These are phyloP conservation scores for Picea sitchensis DNA, from an alignment of 75 land plant genomes.

Conservation along the genomic window DNA sequence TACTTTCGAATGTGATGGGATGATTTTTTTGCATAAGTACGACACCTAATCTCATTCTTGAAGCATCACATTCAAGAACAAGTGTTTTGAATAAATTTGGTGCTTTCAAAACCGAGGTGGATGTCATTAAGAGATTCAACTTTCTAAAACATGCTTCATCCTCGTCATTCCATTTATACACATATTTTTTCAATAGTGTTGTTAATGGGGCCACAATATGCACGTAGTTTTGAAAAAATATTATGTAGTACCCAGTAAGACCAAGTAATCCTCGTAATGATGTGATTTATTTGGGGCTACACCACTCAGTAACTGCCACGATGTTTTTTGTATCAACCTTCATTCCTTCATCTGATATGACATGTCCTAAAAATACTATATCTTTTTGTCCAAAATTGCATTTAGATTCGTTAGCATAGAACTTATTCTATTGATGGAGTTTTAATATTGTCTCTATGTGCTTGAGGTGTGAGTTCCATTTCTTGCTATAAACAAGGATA, in stretches of 20 bases:
- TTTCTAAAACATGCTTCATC: neutral
- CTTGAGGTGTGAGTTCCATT: neutral
- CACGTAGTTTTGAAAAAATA: neutral
- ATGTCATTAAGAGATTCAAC: neutral
- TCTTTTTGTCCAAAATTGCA: neutral
- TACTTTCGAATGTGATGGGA: conserved; percentile 10
- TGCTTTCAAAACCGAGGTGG: neutral
- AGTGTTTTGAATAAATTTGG: conserved; percentile 7
- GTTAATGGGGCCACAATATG: neutral
- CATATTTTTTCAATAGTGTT: conserved; percentile 7
- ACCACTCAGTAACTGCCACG: conserved; percentile 1
- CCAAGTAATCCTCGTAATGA: conserved; percentile 3
- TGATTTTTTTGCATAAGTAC: conserved; percentile 3
- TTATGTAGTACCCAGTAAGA: neutral
- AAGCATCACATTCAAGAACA: conserved; percentile 6
- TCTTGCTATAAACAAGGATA: neutral
- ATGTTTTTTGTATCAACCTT: neutral
- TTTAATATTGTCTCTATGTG: neutral
- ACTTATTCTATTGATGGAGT: neutral
- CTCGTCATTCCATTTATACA: neutral
- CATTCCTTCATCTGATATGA: neutral
- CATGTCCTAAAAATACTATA: conserved; percentile 3
- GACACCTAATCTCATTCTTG: neutral
- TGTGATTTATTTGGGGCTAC: neutral
- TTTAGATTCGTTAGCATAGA: neutral